Evolutionary conservation across 2,329 filamentous ascomycete species (phyloP).

Genomic region (Sarocladium oryzae): DNA sequence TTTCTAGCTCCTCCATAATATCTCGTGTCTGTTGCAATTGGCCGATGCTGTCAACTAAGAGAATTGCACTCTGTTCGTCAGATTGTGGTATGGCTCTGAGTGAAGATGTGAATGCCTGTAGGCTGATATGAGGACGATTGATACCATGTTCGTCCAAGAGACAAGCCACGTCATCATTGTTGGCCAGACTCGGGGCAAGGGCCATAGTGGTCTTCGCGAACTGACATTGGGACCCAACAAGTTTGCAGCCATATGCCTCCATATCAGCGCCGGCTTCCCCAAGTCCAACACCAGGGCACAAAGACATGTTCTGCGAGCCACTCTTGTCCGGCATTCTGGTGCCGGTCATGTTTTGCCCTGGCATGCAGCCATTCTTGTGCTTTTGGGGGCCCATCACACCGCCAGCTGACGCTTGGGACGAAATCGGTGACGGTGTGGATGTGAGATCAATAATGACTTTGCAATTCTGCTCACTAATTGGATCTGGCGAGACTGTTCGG

Average conservation of each 20-base stretch:
- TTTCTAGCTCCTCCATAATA: background rate
- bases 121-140: background rate
- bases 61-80: slow-evolving; percentile 24
- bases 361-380: background rate
- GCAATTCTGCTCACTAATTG: background rate
- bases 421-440: slow-evolving; percentile 13
- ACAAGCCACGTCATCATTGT: background rate
- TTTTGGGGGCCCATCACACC: background rate
- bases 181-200: slow-evolving; percentile 33
- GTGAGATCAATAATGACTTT: slow-evolving; percentile 13
- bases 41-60: slow-evolving; percentile 33
- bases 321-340: slow-evolving; percentile 6
- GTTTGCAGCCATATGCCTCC: slow-evolving; percentile 21
- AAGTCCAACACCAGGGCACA: background rate
- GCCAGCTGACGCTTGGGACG: background rate
- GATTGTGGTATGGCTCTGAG: background rate
- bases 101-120: background rate
- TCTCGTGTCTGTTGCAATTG: background rate
- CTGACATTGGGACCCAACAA: slow-evolving; percentile 28
- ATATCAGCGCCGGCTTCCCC: background rate
- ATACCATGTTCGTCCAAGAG: background rate
- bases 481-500: background rate
- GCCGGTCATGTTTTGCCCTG: background rate
- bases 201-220: slow-evolving; percentile 32
- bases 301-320: too few relatives aligned